A percentile compares a stretch with the other conserved stretches of the same genome.
Conservation (phyloP, 2,329 filamentous ascomycete genomes). For the Penicillium hordei region DNA sequence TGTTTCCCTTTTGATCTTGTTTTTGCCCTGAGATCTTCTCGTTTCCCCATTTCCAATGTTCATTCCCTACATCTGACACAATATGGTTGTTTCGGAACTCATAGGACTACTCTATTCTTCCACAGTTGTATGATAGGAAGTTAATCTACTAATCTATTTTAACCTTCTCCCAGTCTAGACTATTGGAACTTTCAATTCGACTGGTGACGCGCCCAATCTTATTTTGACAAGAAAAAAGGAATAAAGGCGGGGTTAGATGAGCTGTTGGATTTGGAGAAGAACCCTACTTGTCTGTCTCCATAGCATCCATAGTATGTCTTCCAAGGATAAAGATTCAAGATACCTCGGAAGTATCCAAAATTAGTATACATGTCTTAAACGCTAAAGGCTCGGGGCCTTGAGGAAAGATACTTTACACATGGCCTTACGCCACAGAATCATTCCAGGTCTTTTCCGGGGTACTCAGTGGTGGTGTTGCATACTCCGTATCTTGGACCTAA, state of each 20-base stretch:
- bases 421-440: background rate
- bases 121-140: background rate
- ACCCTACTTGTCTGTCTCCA: background rate
- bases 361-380: constrained; percentile 9
- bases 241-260: background rate
- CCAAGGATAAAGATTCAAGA: too few relatives aligned
- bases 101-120: background rate
- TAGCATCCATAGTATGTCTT: background rate
- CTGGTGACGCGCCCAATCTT: constrained; percentile 5
- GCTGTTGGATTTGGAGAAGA: background rate
- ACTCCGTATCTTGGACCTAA: background rate
- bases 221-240: background rate
- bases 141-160: background rate
- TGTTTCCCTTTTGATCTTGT: background rate
- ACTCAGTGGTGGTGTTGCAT: background rate
- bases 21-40: too few relatives aligned
- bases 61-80: background rate
- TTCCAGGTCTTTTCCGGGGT: background rate
- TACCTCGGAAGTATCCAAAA: background rate
- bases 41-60: background rate
- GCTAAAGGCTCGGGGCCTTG: background rate
- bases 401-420: background rate
- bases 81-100: constrained; percentile 9
- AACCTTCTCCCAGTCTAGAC: background rate
- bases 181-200: constrained; percentile 1